These are phyloP conservation scores for Phytophthora citrophthora DNA, from an alignment of 352 stramenopile genomes.

Conservation along the genomic window DNA sequence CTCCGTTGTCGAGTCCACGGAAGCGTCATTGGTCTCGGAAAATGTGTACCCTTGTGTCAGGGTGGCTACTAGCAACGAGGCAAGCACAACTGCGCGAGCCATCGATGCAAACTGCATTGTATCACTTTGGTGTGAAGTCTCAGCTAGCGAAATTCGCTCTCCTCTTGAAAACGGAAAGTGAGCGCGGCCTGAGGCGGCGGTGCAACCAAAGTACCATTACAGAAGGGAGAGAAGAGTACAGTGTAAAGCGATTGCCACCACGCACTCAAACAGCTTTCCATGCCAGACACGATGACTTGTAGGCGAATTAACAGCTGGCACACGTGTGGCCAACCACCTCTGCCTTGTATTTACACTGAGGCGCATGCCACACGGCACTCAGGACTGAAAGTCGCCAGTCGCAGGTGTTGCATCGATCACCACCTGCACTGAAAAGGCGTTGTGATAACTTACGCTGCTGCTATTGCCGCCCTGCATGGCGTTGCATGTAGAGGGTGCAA, in stretches of 20 bases:
- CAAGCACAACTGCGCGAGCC: slow-evolving; percentile 20
- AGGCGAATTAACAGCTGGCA: slow-evolving; percentile 8
- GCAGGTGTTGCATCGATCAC: slow-evolving; percentile 9
- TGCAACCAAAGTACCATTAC: background rate
- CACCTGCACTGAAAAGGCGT: slow-evolving; percentile 19
- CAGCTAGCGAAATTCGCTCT: slow-evolving; percentile 25
- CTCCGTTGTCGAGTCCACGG: slow-evolving; percentile 17
- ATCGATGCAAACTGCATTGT: slow-evolving; percentile 30
- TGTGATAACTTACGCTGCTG: background rate
- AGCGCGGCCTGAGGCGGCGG: background rate
- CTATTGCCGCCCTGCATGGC: too few relatives aligned
- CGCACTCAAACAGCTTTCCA: slow-evolving; percentile 20
- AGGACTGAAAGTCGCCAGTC: slow-evolving; percentile 21
- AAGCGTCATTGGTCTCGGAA: slow-evolving; percentile 29
- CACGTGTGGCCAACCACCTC: slow-evolving; percentile 7
- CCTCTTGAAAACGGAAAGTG: slow-evolving; percentile 28
- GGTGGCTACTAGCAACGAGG: slow-evolving; percentile 22
- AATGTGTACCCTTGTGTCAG: slow-evolving; percentile 37
- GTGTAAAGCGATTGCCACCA: slow-evolving; percentile 25
- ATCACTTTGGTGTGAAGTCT: background rate
- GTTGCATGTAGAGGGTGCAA: slow-evolving; percentile 1
- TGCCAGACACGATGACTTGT: slow-evolving; percentile 4
- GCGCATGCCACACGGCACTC: background rate
- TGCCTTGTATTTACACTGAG: slow-evolving; percentile 5
- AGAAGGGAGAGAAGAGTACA: slow-evolving; percentile 28